phyloP scores from a whole-genome alignment of 2,329 filamentous ascomycete species.

The Xylogone sp. region DNA sequence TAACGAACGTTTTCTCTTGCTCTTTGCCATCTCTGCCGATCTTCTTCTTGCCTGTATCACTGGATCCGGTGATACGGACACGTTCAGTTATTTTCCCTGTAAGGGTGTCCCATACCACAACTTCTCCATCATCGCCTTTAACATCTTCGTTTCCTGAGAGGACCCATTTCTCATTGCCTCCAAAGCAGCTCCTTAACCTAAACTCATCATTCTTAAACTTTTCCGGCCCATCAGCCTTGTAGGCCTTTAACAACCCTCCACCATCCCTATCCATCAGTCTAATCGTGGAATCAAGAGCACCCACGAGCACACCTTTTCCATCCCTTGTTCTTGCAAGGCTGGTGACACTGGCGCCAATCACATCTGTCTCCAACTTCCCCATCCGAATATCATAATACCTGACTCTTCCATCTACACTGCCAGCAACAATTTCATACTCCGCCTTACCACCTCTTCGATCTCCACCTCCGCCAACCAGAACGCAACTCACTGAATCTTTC shows the following conservation, averaged over 20 bases:
- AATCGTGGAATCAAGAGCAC: conserved; percentile 70
- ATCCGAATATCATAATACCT: conserved; percentile 78
- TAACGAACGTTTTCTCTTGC: conserved; percentile 54
- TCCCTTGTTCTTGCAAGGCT: conserved; percentile 69
- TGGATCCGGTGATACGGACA: conserved; percentile 42
- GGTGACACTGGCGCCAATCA: conserved; percentile 69
- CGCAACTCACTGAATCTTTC: conserved; percentile 57
- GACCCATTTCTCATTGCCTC: conserved; percentile 71
- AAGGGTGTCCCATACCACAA: conserved; percentile 80
- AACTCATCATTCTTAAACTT: conserved; percentile 33
- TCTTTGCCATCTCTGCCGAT: conserved; percentile 58
- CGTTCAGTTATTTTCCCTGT: conserved; percentile 64
- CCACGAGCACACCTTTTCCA: conserved; percentile 70
- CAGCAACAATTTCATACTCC: conserved; percentile 60
- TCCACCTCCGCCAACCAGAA: conserved; percentile 15
- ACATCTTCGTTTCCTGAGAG: conserved; percentile 71
- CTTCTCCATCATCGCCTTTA: conserved; percentile 18
- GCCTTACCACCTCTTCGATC: conserved; percentile 14
- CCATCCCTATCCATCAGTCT: conserved; percentile 76
- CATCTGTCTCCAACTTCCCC: conserved; percentile 67
- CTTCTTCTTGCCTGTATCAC: conserved; percentile 38
- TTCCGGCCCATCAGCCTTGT: conserved; percentile 44
- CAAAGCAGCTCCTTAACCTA: conserved; percentile 47
- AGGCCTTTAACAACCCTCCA: conserved; percentile 71
- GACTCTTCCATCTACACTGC: conserved; percentile 81